Evolutionary conservation across 1,284 basidiomycete species (phyloP), one percentile per base, ranked within the genome.

Genomic region (Fomitopsis betulina): DNA sequence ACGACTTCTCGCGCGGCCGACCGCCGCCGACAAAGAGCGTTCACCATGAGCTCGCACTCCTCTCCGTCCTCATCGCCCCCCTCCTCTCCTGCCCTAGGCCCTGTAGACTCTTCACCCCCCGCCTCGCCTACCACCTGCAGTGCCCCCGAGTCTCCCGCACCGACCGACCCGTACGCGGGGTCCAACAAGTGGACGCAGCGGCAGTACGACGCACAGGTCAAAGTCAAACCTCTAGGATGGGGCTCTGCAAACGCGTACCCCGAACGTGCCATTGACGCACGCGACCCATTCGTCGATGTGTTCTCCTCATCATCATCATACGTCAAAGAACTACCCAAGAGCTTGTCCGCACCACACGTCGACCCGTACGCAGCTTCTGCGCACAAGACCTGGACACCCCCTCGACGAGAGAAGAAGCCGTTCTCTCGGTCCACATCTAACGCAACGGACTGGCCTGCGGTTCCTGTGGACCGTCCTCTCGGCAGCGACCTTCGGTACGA

Each of bases 81-180:
- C n/a, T 67, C 65, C 6, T 67, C 67, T 13, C 66, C 66, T 23
- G 53, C 56, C 7, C 32, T 61, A 3, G 61, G 56, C 5, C 54
- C 64, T 12, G 40, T 62, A 19, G 67, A 68, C 56, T 67, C 65
- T 4, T 68, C 67, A 0, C 65, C 67, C 3, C 62, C 61, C 3
- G 64, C 63, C 3, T 68, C 67, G 17, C 67, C 67, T n/a, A 49
- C 21, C 38, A 43, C 60, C 21, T 8, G 27, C 27, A 42, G 13
- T 5, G 57, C 67, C 1, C 67, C 67, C 2, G 57, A 52, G 3
- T 72, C 69, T 12, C 70, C 69, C 9, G 67, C 66, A 1, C 57
- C 60, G 5, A 21, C 58, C 12, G 63, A 70, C 37, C 70, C 70
- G 5, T 70, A 65, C 49, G 69, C 69, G n/a, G 69, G 60, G 0